Percentiles rank a stretch among this genome's conserved stretches.
Evolutionary conservation across 2,329 filamentous ascomycete species (phyloP).

Genomic region (Gliomastix tumulicola): DNA sequence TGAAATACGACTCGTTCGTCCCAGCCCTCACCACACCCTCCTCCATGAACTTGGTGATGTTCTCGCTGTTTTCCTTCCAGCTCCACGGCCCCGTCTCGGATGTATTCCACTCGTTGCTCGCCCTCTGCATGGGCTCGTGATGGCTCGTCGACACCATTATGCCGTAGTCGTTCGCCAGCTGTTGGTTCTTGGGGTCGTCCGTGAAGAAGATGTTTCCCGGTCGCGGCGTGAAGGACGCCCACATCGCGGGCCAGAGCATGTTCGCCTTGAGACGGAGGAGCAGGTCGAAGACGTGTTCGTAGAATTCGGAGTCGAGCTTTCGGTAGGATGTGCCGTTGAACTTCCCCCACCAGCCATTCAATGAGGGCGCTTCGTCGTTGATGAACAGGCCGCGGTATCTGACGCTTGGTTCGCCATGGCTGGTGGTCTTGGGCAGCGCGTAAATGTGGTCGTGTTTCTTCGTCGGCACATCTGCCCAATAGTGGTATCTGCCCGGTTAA

Average conservation of each 20-base stretch:
- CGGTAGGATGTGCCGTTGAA: constrained; percentile 34
- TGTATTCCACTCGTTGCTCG: constrained; percentile 34
- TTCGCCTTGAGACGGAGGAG: constrained; percentile 62
- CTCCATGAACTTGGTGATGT: constrained; percentile 46
- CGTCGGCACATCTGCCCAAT: constrained; percentile 56
- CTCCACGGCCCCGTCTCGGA: constrained; percentile 41
- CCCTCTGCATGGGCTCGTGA: constrained; percentile 54
- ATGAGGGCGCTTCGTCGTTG: constrained; percentile 62
- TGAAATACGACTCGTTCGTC: constrained; percentile 48
- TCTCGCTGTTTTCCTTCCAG: constrained; percentile 44
- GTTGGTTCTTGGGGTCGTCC: constrained; percentile 60
- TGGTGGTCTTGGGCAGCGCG: constrained; percentile 43
- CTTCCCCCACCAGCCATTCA: constrained; percentile 62
- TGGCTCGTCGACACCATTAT: constrained; percentile 56
- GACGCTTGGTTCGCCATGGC: constrained; percentile 53
- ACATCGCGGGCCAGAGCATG: constrained; percentile 67
- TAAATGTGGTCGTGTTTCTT: constrained; percentile 46
- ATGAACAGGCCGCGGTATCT: constrained; percentile 66
- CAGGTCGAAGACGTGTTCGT: constrained; percentile 62
- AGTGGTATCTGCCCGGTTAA: constrained; percentile 42
- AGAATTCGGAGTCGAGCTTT: constrained; percentile 49
- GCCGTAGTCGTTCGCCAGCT: constrained; percentile 56
- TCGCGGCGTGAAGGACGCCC: constrained; percentile 37
- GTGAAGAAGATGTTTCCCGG: constrained; percentile 57
- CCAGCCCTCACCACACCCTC: constrained; percentile 44